These are phyloP conservation scores for Malus fusca DNA, from an alignment of 306 rosid species.

Conservation along the genomic window DNA sequence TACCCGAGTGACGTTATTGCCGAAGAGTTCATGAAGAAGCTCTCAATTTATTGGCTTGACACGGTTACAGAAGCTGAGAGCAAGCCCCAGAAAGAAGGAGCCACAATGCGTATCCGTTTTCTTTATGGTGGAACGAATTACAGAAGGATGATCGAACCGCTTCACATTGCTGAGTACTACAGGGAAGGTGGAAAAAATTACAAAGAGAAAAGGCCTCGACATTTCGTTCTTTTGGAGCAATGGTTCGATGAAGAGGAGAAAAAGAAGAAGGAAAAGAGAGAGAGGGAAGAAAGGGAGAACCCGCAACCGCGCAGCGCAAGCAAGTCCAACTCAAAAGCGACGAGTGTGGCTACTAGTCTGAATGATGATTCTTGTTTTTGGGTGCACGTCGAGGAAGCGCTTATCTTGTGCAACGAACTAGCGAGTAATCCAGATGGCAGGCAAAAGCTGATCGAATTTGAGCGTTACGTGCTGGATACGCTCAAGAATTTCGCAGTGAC, in stretches of 20 bases:
- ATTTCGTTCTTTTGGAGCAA: conserved; percentile 29
- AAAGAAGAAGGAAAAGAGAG: background rate
- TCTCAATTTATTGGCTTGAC: conserved; percentile 40
- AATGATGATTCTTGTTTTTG: conserved; percentile 75
- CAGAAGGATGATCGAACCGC: conserved; percentile 64
- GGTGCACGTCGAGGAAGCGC: conserved; percentile 67
- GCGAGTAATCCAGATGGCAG: conserved; percentile 4
- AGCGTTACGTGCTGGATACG: conserved; percentile 31
- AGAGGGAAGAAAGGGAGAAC: no score
- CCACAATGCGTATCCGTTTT: conserved; percentile 20
- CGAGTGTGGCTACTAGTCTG: conserved; percentile 24
- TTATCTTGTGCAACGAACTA: conserved; percentile 4
- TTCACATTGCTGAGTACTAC: conserved; percentile 47
- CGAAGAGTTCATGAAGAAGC: conserved; percentile 5
- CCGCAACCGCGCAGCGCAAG: no score
- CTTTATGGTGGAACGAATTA: conserved; percentile 42
- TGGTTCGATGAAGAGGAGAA: conserved; percentile 17
- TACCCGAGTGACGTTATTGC: background rate
- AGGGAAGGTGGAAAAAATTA: conserved; percentile 5
- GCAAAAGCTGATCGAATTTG: conserved; percentile 28
- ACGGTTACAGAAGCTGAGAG: conserved; percentile 36
- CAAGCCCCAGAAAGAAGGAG: conserved; percentile 43
- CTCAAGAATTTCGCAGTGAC: conserved; percentile 38
- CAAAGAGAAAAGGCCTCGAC: conserved; percentile 25
- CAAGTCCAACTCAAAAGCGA: background rate